Base-by-base conservation (phyloP, 2,329 filamentous ascomycete genomes). In the Colletotrichum tabaci region DNA sequence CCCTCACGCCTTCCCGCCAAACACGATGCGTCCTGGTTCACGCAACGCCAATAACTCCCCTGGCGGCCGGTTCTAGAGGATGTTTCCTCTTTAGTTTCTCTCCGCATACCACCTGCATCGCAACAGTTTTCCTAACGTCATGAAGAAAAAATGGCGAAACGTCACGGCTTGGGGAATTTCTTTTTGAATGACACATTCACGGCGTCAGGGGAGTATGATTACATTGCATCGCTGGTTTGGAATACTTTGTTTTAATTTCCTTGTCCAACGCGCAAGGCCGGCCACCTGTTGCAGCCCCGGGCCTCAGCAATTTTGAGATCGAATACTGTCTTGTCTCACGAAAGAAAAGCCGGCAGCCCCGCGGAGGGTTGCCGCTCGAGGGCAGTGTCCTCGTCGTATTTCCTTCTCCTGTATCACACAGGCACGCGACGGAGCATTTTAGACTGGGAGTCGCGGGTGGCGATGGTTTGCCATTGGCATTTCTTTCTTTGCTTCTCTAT, bases 1-100 rank as follows among this genome's bases (percentile, higher is more conserved):
- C 77, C 85, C 87, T 7, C 83, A 84, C 47, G 80, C 83, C 74
- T 84, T 89, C 65, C 87, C 87, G 13, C 84, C 87, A 16, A 78
- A 77, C 53, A 76, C 82, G 4, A 83, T 83, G 80, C 80, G 80
- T 8, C 78, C 75, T 4, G 58, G 46, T 26, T 50, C 53, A 44
- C 65, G 69, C 18, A 69, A 69, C 35, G 60, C 52, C 40, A 68
- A 71, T 58, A 52, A 60, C 40, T 70, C 67, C 46, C 61, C 66
- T 6, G 42, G 69, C 30, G 40, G 38, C 13, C 69, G 69, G 1
- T 64, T 69, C 38, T 72, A 70, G 18, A 18, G 13, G 16, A 30
- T 21, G 10, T 56, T 38, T 16, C 1, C 40, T n/a, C 35, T 30
- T 16, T 13, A 3, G 13, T 21, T 26, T 30, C 58, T 61, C 4